Evolutionary conservation across 768 basidiomycete species (phyloP).

Genomic region (Leccinum disarticulatum): DNA sequence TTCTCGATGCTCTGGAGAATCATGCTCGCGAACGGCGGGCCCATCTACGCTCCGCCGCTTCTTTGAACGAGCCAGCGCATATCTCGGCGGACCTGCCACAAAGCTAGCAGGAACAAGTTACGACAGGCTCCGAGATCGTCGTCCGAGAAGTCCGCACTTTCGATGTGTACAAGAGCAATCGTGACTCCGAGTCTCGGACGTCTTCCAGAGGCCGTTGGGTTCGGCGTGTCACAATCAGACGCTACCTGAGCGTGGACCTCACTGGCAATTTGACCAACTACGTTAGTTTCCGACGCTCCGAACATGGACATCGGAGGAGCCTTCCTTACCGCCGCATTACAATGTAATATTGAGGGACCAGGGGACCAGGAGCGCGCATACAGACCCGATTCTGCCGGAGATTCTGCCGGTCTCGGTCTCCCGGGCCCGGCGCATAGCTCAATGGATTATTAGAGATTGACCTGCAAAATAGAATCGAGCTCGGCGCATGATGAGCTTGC

Average conservation of each 20-base stretch:
- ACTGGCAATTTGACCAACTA: background rate
- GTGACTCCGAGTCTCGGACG: background rate
- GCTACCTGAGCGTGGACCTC: background rate
- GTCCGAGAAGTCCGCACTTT: constrained; percentile 9
- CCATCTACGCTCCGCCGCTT: background rate
- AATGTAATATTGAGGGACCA: background rate
- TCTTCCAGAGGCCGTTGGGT: constrained; percentile 1
- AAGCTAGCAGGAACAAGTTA: background rate
- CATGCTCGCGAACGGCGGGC: background rate
- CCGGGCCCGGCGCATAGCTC: background rate
- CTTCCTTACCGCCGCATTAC: background rate
- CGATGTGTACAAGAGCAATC: background rate
- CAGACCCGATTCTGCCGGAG: background rate
- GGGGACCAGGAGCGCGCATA: background rate
- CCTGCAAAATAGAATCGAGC: background rate
- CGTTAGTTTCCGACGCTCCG: background rate
- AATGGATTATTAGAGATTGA: background rate
- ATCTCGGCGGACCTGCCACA: constrained; percentile 1
- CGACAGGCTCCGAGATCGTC: constrained; percentile 1
- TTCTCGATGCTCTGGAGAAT: constrained; percentile 1
- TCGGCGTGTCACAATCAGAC: background rate
- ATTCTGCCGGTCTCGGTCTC: background rate
- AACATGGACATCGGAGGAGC: background rate
- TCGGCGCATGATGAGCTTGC: background rate
- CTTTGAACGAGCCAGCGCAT: background rate